A percentile compares a stretch with the other conserved stretches of the same genome.
Evolutionary conservation across 768 basidiomycete genomes (phyloP).

Genomic region (Suillus placidus): DNA sequence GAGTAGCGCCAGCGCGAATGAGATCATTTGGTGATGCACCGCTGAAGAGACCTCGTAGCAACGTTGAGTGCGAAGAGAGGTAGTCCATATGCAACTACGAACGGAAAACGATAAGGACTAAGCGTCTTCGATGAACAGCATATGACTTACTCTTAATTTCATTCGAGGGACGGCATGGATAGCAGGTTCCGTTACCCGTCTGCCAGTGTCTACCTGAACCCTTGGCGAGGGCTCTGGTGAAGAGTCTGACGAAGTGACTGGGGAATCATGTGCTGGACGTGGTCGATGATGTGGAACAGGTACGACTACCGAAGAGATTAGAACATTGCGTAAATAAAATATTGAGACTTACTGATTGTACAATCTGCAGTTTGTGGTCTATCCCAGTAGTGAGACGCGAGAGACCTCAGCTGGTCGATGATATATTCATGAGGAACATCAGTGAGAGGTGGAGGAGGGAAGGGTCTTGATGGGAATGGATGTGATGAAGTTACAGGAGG

Average conservation of each 20-base stretch:
- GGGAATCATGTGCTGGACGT: slow-evolving; percentile 1
- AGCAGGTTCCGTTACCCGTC: slow-evolving; percentile 55
- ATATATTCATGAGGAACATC: slow-evolving; percentile 76
- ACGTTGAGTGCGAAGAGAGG: slow-evolving; percentile 78
- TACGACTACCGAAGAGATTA: slow-evolving; percentile 41
- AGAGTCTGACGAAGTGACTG: slow-evolving; percentile 12
- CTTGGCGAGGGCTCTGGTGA: slow-evolving; percentile 23
- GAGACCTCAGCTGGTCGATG: slow-evolving; percentile 63
- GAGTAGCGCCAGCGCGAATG: slow-evolving; percentile 39
- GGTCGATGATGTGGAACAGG: slow-evolving; percentile 45
- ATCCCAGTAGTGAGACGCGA: slow-evolving; percentile 74
- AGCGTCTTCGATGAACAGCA: background rate
- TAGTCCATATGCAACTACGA: slow-evolving; percentile 77
- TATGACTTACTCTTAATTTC: slow-evolving; percentile 60
- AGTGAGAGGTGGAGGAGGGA: slow-evolving; percentile 63
- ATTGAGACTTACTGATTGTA: slow-evolving; percentile 59
- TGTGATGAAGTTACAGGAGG: slow-evolving; percentile 6
- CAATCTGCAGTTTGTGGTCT: slow-evolving; percentile 78
- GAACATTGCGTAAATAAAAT: background rate
- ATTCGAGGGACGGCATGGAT: slow-evolving; percentile 56
- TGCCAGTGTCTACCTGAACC: slow-evolving; percentile 43
- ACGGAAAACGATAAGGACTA: slow-evolving; percentile 14
- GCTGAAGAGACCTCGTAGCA: slow-evolving; percentile 71
- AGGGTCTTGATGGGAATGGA: slow-evolving; percentile 48
- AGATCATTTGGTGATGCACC: slow-evolving; percentile 66